phyloP scores from a whole-genome alignment of 495 filamentous ascomycete genomes.

The Cercophora samala region DNA sequence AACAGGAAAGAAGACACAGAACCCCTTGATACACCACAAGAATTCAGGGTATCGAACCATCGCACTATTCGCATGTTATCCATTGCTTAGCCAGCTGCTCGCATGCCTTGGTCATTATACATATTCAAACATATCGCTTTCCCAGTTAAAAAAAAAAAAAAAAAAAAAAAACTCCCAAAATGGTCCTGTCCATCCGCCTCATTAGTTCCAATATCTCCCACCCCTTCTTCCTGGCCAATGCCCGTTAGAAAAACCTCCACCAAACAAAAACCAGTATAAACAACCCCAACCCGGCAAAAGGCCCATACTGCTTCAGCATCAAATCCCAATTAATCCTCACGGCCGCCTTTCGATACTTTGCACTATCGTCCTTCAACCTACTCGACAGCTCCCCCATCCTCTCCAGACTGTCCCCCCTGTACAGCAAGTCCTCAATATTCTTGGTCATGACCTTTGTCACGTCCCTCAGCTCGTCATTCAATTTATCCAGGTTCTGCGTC shows the following conservation, averaged over 20 bases:
- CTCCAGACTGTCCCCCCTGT: constrained; percentile 91
- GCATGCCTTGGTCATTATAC: not conserved
- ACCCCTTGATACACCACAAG: too few relatives aligned
- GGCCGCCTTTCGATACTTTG: constrained; percentile 87
- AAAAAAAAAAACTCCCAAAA: too few relatives aligned
- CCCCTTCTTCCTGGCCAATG: not conserved
- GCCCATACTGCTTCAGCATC: constrained; percentile 94
- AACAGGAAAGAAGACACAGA: too few relatives aligned
- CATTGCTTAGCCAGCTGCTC: not conserved
- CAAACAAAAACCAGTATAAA: constrained; percentile 82
- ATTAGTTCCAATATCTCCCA: not conserved
- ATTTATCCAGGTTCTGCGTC: constrained; percentile 76
- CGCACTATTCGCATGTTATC: not conserved
- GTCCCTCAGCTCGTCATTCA: constrained; percentile 94
- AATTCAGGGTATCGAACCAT: too few relatives aligned
- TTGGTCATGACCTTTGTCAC: constrained; percentile 99
- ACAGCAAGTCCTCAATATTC: constrained; percentile 98
- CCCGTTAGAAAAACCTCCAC: constrained; percentile 83
- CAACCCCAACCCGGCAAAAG: constrained; percentile 72
- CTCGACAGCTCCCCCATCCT: constrained; percentile 94
- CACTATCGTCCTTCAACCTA: constrained; percentile 82
- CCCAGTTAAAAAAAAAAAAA: too few relatives aligned
- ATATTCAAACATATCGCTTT: not conserved
- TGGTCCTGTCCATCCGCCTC: not conserved
- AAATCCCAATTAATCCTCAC: constrained; percentile 98